These are phyloP conservation scores for Boletales sp. DNA, from an alignment of 768 basidiomycete genomes.

Conservation along the genomic window DNA sequence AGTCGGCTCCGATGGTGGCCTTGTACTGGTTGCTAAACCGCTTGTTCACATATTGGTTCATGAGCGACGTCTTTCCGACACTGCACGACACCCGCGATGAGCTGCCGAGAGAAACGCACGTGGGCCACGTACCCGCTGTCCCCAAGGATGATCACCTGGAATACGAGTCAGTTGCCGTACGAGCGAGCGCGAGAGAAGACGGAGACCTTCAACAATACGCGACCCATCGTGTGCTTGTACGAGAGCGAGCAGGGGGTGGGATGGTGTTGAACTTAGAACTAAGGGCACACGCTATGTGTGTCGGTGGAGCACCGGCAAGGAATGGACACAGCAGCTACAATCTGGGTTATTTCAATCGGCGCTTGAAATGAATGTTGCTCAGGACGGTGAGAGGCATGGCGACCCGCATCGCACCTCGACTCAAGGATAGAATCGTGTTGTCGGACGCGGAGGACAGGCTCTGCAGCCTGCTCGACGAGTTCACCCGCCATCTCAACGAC, in stretches of 20 bases:
- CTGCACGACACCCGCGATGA: slow-evolving; percentile 37
- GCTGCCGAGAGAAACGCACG: slow-evolving; percentile 4
- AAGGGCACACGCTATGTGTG: no score
- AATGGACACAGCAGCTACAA: slow-evolving; percentile 10
- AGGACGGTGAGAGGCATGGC: slow-evolving; percentile 26
- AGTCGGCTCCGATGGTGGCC: slow-evolving; percentile 97
- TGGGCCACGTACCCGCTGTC: slow-evolving; percentile 77
- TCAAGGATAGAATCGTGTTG: slow-evolving; percentile 45
- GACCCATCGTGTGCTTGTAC: slow-evolving; percentile 54
- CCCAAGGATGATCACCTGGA: slow-evolving; percentile 95
- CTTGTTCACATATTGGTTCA: slow-evolving; percentile 99
- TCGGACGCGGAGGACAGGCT: slow-evolving; percentile 66
- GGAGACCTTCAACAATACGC: slow-evolving; percentile 78
- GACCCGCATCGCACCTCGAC: slow-evolving; percentile 28
- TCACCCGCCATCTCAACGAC: slow-evolving; percentile 52
- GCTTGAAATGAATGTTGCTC: slow-evolving; percentile 13
- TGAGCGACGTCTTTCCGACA: slow-evolving; percentile 98
- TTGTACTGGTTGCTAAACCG: slow-evolving; percentile 99
- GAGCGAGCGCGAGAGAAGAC: background rate
- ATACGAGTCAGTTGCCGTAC: slow-evolving; percentile 7
- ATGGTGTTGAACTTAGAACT: no score
- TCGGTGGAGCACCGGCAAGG: slow-evolving; percentile 20
- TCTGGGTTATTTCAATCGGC: slow-evolving; percentile 20
- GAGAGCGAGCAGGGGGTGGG: no score
- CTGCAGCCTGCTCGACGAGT: slow-evolving; percentile 78